Base-by-base conservation (phyloP, 495 filamentous ascomycete genomes). In the Neurospora sp. region DNA sequence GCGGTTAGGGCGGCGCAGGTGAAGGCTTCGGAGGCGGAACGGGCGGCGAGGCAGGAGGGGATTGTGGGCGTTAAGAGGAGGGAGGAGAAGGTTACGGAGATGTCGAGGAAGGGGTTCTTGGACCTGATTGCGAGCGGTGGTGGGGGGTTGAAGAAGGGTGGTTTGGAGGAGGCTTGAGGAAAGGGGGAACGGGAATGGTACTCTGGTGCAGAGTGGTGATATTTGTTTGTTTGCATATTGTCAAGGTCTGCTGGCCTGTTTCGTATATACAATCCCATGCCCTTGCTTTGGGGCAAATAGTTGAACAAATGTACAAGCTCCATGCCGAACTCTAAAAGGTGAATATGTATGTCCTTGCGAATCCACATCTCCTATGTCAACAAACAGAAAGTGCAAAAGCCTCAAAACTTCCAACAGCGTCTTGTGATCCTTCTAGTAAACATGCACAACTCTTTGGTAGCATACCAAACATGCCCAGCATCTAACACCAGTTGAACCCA, bases 71-170 rank as follows among this genome's bases (percentile, higher is more conserved):
- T 88, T 71, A 88, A 85, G 73, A 86, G 91, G 81, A 88, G 91
- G 75, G 89, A 94, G 84, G 93, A 96, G 85, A 90, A 88, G 78
- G 89, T 94, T 53, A 94, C 91, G 71, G 94, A 98, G 85, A 96
- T 98, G 91, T 94, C 91, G 82, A 96, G 95, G 85, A 90, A 97
- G 82, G 94, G 94, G 9, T 99, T 98, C 83, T 83, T 99, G 80
- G 94, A 97, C 70, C 77, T 98, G 80, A 97, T 99, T 81, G 87
- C 90, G n/a, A 85, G 83, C 7, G 89, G 89, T 16, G 86, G 86
- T 39, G 85, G 85, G 5, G 83, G 84, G 68, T 69, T 86, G 75
- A 88, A 85, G 75, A 84, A 86, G 79, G 83, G 83, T 20, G 81
- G 75, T 0, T 68, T 87, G 41, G 85, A 89, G 75, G 86, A 88